phyloP scores from a whole-genome alignment of 805 yeast species.

The Pichia phayaonensis region DNA sequence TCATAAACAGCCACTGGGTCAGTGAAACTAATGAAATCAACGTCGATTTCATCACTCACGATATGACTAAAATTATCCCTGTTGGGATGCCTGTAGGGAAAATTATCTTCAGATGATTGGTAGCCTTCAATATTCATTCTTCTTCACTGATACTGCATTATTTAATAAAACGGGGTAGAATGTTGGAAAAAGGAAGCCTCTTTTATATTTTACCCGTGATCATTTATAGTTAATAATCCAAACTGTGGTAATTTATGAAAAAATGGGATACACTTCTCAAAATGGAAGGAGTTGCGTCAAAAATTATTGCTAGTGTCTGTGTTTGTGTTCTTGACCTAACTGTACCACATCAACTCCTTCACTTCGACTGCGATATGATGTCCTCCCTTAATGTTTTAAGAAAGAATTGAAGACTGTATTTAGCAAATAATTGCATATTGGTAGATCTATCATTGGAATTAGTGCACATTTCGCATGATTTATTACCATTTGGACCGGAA shows the following conservation, averaged over 20 bases:
- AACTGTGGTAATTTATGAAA: no score
- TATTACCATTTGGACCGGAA: constrained; percentile 55
- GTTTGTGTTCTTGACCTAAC: no score
- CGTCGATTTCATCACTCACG: background rate
- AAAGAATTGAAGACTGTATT: constrained; percentile 34
- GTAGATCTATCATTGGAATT: constrained; percentile 43
- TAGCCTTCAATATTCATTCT: background rate
- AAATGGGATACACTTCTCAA: background rate
- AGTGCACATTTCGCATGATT: constrained; percentile 39
- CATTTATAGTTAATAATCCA: no score
- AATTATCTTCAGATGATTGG: background rate
- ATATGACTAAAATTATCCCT: background rate
- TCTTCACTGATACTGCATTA: background rate
- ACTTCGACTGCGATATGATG: background rate
- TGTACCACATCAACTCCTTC: background rate
- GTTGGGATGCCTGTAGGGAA: constrained; percentile 2
- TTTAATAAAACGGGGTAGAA: background rate
- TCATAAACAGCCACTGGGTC: background rate
- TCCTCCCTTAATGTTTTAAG: constrained; percentile 2
- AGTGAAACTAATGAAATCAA: background rate
- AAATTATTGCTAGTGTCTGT: no score
- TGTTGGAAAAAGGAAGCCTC: no score
- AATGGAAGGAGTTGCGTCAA: background rate
- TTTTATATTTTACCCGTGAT: no score
- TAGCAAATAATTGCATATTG: constrained; percentile 76